Conservation (phyloP, 176 grass and related monocot species). For the Pharus latifolius region DNA sequence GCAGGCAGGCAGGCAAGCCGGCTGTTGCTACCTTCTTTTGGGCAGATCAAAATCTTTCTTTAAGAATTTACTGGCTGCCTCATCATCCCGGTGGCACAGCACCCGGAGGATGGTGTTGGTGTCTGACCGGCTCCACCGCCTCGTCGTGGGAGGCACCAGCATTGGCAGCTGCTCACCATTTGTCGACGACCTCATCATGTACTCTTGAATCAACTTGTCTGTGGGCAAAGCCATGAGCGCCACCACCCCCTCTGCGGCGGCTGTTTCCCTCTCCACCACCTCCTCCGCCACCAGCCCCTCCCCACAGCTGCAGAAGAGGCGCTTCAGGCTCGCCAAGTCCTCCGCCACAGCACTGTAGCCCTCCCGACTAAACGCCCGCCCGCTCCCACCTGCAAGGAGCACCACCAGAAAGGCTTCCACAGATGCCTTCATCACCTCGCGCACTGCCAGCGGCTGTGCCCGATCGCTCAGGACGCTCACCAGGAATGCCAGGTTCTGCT, state of each 20-base stretch:
- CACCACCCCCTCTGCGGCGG: conserved; percentile 27
- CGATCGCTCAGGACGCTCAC: conserved; percentile 32
- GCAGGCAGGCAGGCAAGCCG: no score
- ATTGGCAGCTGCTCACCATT: not conserved
- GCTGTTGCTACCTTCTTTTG: conserved; percentile 45
- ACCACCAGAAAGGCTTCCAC: conserved; percentile 45
- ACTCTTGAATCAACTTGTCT: conserved; percentile 42
- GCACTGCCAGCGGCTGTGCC: conserved; percentile 23
- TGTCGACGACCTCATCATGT: conserved; percentile 1
- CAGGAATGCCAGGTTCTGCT: conserved; percentile 44
- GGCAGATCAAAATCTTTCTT: conserved; percentile 50
- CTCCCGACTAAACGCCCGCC: conserved; percentile 20
- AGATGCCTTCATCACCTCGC: conserved; percentile 37
- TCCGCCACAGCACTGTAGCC: conserved; percentile 24
- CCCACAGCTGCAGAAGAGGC: conserved; percentile 27
- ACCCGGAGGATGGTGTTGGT: conserved; percentile 47
- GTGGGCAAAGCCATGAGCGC: conserved; percentile 40
- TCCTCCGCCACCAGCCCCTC: conserved; percentile 39
- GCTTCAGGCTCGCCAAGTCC: conserved; percentile 48
- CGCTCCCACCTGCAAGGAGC: conserved; percentile 40
- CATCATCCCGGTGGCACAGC: conserved; percentile 65
- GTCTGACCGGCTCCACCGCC: conserved; percentile 45
- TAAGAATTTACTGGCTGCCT: conserved; percentile 48
- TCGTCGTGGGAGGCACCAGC: conserved; percentile 20
- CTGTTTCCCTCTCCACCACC: conserved; percentile 27